Evolutionary conservation across 306 rosid genomes (phyloP).

Genomic region (Casuarina glauca): DNA sequence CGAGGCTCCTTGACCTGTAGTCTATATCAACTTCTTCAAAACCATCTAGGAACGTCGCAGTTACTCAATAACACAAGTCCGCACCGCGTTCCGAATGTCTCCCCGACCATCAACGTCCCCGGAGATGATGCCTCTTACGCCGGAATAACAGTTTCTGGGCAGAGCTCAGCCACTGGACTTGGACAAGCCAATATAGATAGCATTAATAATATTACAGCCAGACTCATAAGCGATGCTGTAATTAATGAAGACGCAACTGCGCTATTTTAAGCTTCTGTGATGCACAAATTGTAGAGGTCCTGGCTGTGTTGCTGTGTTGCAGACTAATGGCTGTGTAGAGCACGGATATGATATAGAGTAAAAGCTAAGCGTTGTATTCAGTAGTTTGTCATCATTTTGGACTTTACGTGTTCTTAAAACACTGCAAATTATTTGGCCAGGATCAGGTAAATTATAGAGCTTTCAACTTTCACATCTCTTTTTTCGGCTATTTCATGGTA

Average conservation of each 20-base stretch:
- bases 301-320: background rate
- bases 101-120: conserved; percentile 57
- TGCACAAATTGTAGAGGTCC: background rate
- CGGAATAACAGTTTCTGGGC: conserved; percentile 46
- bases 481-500: too few species aligned
- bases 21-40: conserved; percentile 55
- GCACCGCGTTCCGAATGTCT: conserved; percentile 46
- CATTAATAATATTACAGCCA: conserved; percentile 39
- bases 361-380: background rate
- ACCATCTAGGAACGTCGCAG: conserved; percentile 48
- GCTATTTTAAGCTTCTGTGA: conserved; percentile 30
- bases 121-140: conserved; percentile 52
- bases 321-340: background rate
- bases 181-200: conserved; percentile 49
- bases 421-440: background rate
- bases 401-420: background rate
- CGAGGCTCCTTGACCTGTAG: conserved; percentile 58
- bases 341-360: background rate
- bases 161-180: conserved; percentile 40
- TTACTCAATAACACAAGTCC: conserved; percentile 35
- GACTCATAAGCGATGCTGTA: conserved; percentile 45
- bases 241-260: conserved; percentile 43
- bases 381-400: background rate
- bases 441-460: background rate
- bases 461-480: background rate